Evolutionary conservation across 2,329 filamentous ascomycete genomes (phyloP).

Genomic region (Pyrenochaeta sp.): DNA sequence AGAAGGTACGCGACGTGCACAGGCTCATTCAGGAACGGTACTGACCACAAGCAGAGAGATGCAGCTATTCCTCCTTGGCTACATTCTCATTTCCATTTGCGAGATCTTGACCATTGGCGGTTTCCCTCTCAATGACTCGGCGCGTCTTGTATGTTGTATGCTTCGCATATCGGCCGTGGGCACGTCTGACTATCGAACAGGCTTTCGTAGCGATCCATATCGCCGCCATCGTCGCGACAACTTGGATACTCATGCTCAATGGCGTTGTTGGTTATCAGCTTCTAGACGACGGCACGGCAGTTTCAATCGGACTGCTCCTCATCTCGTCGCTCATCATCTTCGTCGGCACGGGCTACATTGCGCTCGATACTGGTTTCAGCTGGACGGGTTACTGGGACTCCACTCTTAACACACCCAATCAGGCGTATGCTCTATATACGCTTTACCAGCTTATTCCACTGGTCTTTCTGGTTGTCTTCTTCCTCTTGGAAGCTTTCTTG

Average conservation of each 20-base stretch:
- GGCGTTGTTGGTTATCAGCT: constrained; percentile 92
- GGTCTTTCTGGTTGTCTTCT: constrained; percentile 88
- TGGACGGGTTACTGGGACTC: constrained; percentile 82
- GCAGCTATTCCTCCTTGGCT: constrained; percentile 89
- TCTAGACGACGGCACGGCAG: constrained; percentile 87
- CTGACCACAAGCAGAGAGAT: constrained; percentile 75
- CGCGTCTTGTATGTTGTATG: constrained; percentile 71
- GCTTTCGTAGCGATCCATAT: constrained; percentile 91
- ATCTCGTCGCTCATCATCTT: constrained; percentile 77
- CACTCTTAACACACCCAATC: constrained; percentile 60
- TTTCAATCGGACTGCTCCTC: constrained; percentile 80
- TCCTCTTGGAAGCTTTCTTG: constrained; percentile 80
- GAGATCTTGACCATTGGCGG: constrained; percentile 96
- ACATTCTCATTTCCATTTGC: constrained; percentile 87
- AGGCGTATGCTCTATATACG: constrained; percentile 88
- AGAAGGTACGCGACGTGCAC: constrained; percentile 69
- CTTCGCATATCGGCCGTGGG: background rate
- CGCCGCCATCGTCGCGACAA: constrained; percentile 84
- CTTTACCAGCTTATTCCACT: constrained; percentile 91
- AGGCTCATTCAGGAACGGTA: background rate
- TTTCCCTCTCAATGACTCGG: constrained; percentile 76
- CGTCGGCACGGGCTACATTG: constrained; percentile 92
- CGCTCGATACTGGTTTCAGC: constrained; percentile 86
- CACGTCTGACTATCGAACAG: constrained; percentile 54
- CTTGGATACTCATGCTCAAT: constrained; percentile 92